phyloP scores from a whole-genome alignment of 257 asterid genomes.

The Solanum ahanhuiri region DNA sequence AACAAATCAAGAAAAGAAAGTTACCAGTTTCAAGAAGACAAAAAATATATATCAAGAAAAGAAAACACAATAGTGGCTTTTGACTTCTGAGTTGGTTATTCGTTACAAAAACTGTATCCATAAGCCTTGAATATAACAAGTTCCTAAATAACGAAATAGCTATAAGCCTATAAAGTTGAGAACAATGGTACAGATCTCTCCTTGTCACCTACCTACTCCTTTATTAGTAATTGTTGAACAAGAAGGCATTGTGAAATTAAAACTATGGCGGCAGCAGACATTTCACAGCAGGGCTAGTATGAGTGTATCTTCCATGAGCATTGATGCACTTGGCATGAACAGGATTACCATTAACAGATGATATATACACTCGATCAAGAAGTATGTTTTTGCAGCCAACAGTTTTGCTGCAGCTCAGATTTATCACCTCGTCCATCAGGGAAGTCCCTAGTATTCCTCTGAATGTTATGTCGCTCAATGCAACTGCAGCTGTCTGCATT shows the following conservation, averaged over 20 bases:
- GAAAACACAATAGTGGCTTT: neutral
- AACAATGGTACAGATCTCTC: neutral
- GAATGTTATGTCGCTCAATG: slow-evolving; percentile 37
- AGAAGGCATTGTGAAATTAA: neutral
- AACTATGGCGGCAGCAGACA: slow-evolving; percentile 26
- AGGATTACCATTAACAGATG: slow-evolving; percentile 16
- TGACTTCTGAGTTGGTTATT: neutral
- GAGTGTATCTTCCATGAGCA: slow-evolving; percentile 48
- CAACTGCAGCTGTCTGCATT: slow-evolving; percentile 42
- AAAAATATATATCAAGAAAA: neutral
- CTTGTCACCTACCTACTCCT: neutral
- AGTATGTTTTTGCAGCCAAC: slow-evolving; percentile 28
- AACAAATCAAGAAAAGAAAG: neutral
- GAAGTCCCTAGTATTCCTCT: slow-evolving; percentile 50
- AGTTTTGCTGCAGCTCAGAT: slow-evolving; percentile 38
- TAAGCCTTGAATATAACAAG: neutral
- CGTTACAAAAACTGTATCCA: neutral
- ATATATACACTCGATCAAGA: slow-evolving; percentile 32
- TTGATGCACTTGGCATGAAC: slow-evolving; percentile 33
- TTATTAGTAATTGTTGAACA: neutral
- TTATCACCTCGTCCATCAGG: slow-evolving; percentile 26
- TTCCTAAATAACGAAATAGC: neutral
- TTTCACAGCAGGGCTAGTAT: slow-evolving; percentile 29
- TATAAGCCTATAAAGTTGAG: neutral
- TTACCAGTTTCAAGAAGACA: neutral